Evolutionary conservation across 441 rosid species (phyloP).

Genomic region (Gossypium davidsonii): DNA sequence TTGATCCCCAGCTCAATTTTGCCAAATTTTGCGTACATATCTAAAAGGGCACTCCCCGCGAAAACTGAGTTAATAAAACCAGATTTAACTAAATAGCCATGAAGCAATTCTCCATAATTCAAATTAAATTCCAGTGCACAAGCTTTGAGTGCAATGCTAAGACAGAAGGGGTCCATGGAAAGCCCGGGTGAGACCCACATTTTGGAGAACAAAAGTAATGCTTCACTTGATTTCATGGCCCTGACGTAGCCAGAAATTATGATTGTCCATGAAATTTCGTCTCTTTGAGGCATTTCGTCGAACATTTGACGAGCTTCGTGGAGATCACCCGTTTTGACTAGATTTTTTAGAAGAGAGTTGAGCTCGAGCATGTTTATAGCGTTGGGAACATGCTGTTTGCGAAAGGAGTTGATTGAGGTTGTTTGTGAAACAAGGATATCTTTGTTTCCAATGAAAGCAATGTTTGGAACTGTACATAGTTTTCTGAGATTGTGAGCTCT

Average conservation of each 20-base stretch:
- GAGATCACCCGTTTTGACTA: slow-evolving; percentile 34
- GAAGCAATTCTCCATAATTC: slow-evolving; percentile 53
- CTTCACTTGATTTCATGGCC: slow-evolving; percentile 38
- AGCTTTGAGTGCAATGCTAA: slow-evolving; percentile 70
- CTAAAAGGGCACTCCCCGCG: slow-evolving; percentile 65
- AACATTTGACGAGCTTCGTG: slow-evolving; percentile 59
- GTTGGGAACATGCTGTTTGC: slow-evolving; percentile 12
- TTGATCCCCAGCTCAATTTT: slow-evolving; percentile 38
- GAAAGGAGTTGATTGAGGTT: neutral
- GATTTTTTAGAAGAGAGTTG: slow-evolving; percentile 33
- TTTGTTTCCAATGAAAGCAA: slow-evolving; percentile 16
- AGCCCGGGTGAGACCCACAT: slow-evolving; percentile 58
- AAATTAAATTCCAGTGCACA: slow-evolving; percentile 46
- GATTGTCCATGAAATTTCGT: slow-evolving; percentile 68
- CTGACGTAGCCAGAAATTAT: slow-evolving; percentile 60
- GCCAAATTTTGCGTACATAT: slow-evolving; percentile 61
- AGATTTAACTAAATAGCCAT: slow-evolving; percentile 52
- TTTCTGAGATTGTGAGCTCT: slow-evolving; percentile 32
- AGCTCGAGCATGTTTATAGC: slow-evolving; percentile 23
- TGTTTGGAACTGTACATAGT: slow-evolving; percentile 34
- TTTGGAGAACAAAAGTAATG: slow-evolving; percentile 48
- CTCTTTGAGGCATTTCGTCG: slow-evolving; percentile 60
- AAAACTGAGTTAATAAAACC: slow-evolving; percentile 54
- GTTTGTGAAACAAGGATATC: slow-evolving; percentile 13
- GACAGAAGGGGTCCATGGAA: slow-evolving; percentile 49